These are phyloP conservation scores for Coleophoma crateriformis DNA, from an alignment of 2,329 filamentous ascomycete genomes.

Conservation along the genomic window DNA sequence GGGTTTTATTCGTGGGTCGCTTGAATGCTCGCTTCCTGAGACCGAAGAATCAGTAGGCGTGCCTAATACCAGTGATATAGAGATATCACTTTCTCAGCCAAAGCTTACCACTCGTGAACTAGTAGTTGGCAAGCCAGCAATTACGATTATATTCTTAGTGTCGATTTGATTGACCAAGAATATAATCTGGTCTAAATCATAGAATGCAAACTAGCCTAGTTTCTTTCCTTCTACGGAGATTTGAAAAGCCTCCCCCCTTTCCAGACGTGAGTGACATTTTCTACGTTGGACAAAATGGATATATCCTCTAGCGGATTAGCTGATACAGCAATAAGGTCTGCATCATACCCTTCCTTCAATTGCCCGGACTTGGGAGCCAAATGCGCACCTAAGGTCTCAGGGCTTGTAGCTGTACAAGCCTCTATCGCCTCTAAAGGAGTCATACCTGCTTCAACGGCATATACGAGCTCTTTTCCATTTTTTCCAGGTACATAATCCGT, in stretches of 20 bases:
- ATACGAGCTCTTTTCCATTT: conserved; percentile 40
- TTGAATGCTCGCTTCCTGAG: no score
- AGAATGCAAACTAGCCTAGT: no score
- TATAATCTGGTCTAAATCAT: no score
- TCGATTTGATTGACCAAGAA: no score
- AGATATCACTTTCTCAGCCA: no score
- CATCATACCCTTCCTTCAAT: conserved; percentile 39
- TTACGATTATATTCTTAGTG: no score
- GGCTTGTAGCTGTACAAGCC: conserved; percentile 40
- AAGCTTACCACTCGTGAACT: no score
- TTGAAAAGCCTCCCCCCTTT: conserved; percentile 38
- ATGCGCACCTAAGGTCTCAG: conserved; percentile 37
- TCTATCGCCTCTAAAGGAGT: conserved; percentile 44
- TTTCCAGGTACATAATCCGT: conserved; percentile 38
- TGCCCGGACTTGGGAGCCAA: conserved; percentile 36
- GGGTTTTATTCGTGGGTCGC: no score
- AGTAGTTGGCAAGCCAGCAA: no score
- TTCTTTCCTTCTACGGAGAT: background rate
- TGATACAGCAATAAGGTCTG: conserved; percentile 40
- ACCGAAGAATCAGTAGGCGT: no score
- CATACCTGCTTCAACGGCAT: conserved; percentile 43
- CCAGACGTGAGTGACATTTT: conserved; percentile 41
- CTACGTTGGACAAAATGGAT: conserved; percentile 30
- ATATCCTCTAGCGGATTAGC: conserved; percentile 39
- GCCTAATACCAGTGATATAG: no score